Conservation (phyloP, 129 eudicot species). For the Silybum marianum region DNA sequence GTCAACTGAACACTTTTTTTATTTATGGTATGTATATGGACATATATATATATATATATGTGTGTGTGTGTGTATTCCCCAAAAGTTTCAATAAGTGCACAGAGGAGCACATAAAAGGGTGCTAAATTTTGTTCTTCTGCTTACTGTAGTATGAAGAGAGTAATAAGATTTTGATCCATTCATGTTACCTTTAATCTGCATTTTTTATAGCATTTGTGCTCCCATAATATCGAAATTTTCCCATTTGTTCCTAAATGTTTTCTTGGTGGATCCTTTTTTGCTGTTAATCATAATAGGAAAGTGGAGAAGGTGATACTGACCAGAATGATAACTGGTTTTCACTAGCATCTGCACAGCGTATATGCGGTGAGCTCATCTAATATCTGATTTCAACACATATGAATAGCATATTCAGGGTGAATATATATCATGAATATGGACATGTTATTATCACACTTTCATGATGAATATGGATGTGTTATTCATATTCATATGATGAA, state of each 20-base stretch:
- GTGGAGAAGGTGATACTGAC: constrained; percentile 81
- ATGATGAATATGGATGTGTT: too few species aligned
- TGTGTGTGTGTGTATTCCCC: neutral
- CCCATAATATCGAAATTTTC: neutral
- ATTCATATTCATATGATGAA: too few species aligned
- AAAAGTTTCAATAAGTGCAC: neutral
- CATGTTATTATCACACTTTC: too few species aligned
- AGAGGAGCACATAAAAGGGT: neutral
- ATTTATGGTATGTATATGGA: too few species aligned
- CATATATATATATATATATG: too few species aligned
- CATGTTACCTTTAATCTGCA: neutral
- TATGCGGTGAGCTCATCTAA: constrained; percentile 65
- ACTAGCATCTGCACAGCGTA: constrained; percentile 85
- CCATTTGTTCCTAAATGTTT: neutral
- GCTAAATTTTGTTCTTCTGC: neutral
- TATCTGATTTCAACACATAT: neutral
- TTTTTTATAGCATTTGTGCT: neutral
- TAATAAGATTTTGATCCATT: neutral
- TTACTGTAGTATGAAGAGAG: neutral
- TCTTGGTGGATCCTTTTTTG: neutral
- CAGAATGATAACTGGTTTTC: constrained; percentile 96
- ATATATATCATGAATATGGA: too few species aligned
- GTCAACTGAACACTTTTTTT: neutral
- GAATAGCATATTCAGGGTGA: too few species aligned
- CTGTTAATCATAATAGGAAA: constrained; percentile 52